Evolutionary conservation across 1,284 basidiomycete genomes (phyloP), one percentile per base, ranked within the genome.

Genomic region (Leccinum ponderosum): DNA sequence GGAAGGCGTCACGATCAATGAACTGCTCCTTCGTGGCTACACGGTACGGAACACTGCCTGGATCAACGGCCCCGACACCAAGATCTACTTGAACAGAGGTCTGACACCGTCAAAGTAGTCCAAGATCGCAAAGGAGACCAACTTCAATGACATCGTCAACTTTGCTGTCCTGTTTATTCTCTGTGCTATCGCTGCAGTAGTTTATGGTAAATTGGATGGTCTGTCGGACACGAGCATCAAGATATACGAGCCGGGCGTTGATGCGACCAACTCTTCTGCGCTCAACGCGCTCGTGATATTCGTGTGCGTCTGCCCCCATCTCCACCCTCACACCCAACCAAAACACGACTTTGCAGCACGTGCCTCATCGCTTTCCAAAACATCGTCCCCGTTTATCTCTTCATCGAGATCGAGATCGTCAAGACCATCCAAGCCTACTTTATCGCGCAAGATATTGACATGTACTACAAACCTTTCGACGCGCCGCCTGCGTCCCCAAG

Each of bases 61-160:
- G 97, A 85, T 96, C 59, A 99, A 96, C 0, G 97, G 97, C 33
- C 85, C 87, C 3, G 96, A 99, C 77, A 96, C 96, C 56, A 99
- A 98, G 84, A 98, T 98, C 73, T 97, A 98, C 92, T 79, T 98
- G 66, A 99, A 98, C 69, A 93, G 93, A 42, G 95, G 95, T 25
- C 90, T 89, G n/a, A 95, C 94, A 0, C 94, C 94, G 1, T 94
- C 93, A 17, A 98, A 98, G 73, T 90, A 94, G 59, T 92, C 90
- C 69, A 98, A 97, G 82, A 97, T 98, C 72, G 95, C 98, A 78
- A 91, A 88, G 78, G 96, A 98, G 81, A 98, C 97, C n/a, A 98
- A 97, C 75, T 97, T 95, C 83, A 98, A 98, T 73, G 96, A 98
- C 66, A 80, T 96, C 58, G 93, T 97, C 81, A 98, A 98, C 78